Evolutionary conservation across 176 grass and related monocot genomes (phyloP), one percentile per base, ranked within the genome.

Genomic region (Eragrostis curvula): DNA sequence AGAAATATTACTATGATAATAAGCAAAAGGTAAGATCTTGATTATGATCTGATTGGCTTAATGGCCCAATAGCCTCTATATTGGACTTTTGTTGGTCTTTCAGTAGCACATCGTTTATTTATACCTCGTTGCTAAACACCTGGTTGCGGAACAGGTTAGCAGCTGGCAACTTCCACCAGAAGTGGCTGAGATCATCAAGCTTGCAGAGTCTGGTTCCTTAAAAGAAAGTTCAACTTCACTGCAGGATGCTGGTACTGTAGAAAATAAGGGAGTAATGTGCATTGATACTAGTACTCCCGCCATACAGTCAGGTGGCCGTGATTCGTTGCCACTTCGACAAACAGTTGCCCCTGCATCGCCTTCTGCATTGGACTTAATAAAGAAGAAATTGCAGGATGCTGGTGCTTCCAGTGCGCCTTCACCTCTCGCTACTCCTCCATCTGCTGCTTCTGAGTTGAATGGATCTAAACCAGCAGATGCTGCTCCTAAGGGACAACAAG

Each of bases 381-480:
- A 99, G 86, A 99, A 99, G 91, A 99, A 99, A 86, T 88, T 99
- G 73, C 96, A 95, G 87, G 96, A 99, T 84, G 83, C 95, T 78
- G 88, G 92, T 61, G 68, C 93, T 74, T 92, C 91, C 39, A 85
- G 81, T 71, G 77, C 20, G 27, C 65, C 84, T 71, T 94, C 89
- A 89, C 73, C 92, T 87, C 78, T 87, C 52, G 63, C 86, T 66
- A 80, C 83, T 75, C 32, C 32, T 36, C 80, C 74, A 29, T 84
- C 79, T 73, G 65, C 29, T 71, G 47, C 81, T 64, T 92, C 92
- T 57, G 92, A 97, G 81, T 87, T 90, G 81, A 94, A 92, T 85
- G 95, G 92, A 41, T 99, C 87, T 82, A 99, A 93, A 93, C n/a
- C 79, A 78, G 77, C 77, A 88, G 96, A 98, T 72, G 71, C 78